Percentiles rank a stretch among this genome's conserved stretches.
Conservation (phyloP, 768 basidiomycete genomes). For the Myochromella boudieri region DNA sequence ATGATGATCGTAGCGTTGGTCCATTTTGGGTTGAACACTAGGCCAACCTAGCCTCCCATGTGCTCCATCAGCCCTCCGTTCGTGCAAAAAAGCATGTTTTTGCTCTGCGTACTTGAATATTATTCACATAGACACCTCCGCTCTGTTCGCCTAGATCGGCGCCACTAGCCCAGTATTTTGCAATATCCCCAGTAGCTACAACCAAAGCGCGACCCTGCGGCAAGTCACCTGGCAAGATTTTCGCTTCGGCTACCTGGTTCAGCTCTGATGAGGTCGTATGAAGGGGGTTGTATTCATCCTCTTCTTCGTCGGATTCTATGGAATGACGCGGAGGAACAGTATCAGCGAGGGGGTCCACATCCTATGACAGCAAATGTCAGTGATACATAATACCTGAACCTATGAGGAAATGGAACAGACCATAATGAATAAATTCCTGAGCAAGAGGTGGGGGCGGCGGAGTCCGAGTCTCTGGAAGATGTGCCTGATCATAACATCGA, state of each 20-base stretch:
- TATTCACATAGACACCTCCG: slow-evolving; percentile 45
- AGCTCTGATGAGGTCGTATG: slow-evolving; percentile 17
- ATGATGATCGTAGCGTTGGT: slow-evolving; percentile 44
- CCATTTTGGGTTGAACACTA: slow-evolving; percentile 51
- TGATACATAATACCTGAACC: not conserved
- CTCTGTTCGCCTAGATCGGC: slow-evolving; percentile 50
- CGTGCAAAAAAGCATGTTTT: not conserved
- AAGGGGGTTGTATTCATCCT: slow-evolving; percentile 56
- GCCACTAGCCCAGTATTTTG: slow-evolving; percentile 50
- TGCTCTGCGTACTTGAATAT: slow-evolving; percentile 37
- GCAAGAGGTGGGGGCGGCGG: not conserved
- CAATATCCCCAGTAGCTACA: slow-evolving; percentile 47
- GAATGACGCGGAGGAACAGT: slow-evolving; percentile 57
- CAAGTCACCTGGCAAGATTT: slow-evolving; percentile 38
- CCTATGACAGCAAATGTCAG: slow-evolving; percentile 29
- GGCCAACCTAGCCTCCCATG: slow-evolving; percentile 49
- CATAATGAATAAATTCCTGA: slow-evolving; percentile 6
- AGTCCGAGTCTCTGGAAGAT: too few species aligned
- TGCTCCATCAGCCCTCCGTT: not conserved
- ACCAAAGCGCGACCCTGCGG: slow-evolving; percentile 31
- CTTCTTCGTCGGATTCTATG: slow-evolving; percentile 68
- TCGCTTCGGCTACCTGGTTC: slow-evolving; percentile 28
- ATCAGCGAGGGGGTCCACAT: slow-evolving; percentile 57
- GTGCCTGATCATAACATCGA: slow-evolving; percentile 10
- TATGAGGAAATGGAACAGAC: slow-evolving; percentile 6